phyloP scores from a whole-genome alignment of 805 yeast species.

The Candida parachauliodes region DNA sequence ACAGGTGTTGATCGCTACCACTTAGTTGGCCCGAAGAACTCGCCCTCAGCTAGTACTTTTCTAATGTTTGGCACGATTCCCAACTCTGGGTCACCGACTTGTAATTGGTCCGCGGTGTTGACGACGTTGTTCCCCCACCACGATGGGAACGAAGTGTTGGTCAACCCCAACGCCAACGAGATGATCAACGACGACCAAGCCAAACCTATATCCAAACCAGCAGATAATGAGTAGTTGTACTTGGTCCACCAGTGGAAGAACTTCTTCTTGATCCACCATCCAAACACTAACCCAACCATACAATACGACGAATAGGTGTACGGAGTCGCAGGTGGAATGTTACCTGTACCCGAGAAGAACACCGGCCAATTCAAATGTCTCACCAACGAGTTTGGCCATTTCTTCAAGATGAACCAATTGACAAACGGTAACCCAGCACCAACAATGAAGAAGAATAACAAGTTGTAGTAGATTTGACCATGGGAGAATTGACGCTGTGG shows the following conservation, averaged over 20 bases:
- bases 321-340: slow-evolving; percentile 73
- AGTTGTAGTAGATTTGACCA: slow-evolving; percentile 24
- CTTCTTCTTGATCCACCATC: slow-evolving; percentile 36
- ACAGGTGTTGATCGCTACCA: too few species aligned
- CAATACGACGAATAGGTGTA: slow-evolving; percentile 61
- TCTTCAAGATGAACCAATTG: slow-evolving; percentile 36
- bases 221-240: slow-evolving; percentile 43
- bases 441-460: slow-evolving; percentile 37
- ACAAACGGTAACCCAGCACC: slow-evolving; percentile 36
- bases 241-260: slow-evolving; percentile 44
- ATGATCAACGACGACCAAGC: slow-evolving; percentile 38
- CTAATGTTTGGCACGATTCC: slow-evolving; percentile 18
- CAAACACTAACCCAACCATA: slow-evolving; percentile 26
- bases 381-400: slow-evolving; percentile 37
- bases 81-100: slow-evolving; percentile 15
- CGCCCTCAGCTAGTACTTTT: slow-evolving; percentile 33
- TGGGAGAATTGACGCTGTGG: slow-evolving; percentile 18
- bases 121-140: slow-evolving; percentile 71
- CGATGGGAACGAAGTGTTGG: slow-evolving; percentile 16
- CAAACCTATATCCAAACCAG: slow-evolving; percentile 44
- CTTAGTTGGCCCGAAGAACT: slow-evolving; percentile 43
- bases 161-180: slow-evolving; percentile 24
- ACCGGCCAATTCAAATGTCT: slow-evolving; percentile 36
- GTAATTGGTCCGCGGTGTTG: slow-evolving; percentile 36
- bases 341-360: slow-evolving; percentile 48